Conservation (phyloP, 1,284 basidiomycete species). For the Veloboletus limbatus region DNA sequence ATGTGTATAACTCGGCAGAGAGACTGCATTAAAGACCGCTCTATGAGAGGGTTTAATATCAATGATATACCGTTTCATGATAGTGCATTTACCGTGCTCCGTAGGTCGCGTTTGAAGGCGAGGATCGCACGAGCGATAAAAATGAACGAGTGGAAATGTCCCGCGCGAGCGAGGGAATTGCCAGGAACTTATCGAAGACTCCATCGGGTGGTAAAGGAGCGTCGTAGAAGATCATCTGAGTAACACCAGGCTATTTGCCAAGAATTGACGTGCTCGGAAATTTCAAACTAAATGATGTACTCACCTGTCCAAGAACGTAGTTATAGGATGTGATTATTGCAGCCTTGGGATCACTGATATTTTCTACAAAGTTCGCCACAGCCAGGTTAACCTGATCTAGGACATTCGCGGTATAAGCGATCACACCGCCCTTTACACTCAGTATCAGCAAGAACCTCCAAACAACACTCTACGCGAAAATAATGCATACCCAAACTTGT, state of each 20-base stretch:
- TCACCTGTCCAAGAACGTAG: constrained; percentile 25
- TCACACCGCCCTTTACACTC: constrained; percentile 48
- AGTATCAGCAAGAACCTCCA: not conserved
- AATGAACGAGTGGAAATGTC: constrained; percentile 37
- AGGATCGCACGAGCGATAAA: constrained; percentile 23
- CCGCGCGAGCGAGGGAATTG: constrained; percentile 29
- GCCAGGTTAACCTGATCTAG: constrained; percentile 3
- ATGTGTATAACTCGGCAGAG: constrained; percentile 4
- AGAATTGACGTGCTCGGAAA: not conserved
- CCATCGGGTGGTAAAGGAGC: constrained; percentile 45
- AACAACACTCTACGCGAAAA: not conserved
- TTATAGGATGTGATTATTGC: constrained; percentile 44
- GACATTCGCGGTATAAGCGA: constrained; percentile 37
- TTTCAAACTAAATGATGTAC: not conserved
- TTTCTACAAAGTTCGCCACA: constrained; percentile 32
- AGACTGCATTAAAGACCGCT: constrained; percentile 12
- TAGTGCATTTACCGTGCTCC: constrained; percentile 8
- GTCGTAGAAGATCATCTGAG: constrained; percentile 49
- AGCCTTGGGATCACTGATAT: constrained; percentile 52
- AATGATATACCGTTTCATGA: not conserved
- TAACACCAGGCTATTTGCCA: constrained; percentile 32
- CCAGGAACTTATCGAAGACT: constrained; percentile 44
- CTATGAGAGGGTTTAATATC: constrained; percentile 3
- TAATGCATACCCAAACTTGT: constrained; percentile 50
- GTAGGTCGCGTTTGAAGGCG: constrained; percentile 3